A percentile compares a stretch with the other conserved stretches of the same genome.
Conservation (phyloP, 2,329 filamentous ascomycete genomes). For the Alternaria sp. region DNA sequence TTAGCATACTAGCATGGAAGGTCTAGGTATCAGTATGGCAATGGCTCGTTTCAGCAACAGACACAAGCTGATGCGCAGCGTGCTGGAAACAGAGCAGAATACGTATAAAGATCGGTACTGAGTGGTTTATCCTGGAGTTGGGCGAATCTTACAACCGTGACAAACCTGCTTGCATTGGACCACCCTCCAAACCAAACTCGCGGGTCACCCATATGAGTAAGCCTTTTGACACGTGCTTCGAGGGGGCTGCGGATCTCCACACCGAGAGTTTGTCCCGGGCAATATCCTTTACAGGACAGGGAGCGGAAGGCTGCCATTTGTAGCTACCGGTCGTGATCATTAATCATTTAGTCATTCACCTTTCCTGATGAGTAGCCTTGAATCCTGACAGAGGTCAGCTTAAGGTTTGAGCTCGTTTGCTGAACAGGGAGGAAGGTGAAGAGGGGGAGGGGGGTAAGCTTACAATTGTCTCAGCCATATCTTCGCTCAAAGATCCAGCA, state of each 20-base stretch:
- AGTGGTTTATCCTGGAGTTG: not conserved
- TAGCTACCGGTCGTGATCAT: not conserved
- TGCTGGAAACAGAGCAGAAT: not conserved
- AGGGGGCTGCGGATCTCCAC: not conserved
- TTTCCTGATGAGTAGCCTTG: not conserved
- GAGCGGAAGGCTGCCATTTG: conserved; percentile 28
- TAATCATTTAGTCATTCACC: not conserved
- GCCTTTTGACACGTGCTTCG: not conserved
- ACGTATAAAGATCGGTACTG: not conserved
- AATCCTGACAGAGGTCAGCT: not conserved
- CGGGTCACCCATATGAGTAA: not conserved
- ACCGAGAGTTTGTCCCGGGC: conserved; percentile 10
- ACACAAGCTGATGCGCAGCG: too few relatives aligned
- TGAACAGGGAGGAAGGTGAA: not conserved
- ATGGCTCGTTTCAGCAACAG: not conserved
- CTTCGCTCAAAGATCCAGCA: not conserved
- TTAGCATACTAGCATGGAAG: not conserved
- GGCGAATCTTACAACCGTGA: not conserved
- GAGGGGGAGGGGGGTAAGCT: conserved; percentile 7
- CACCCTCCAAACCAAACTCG: not conserved
- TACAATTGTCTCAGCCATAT: conserved; percentile 17
- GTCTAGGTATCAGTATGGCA: not conserved
- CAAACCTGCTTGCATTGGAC: not conserved
- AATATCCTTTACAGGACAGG: conserved; percentile 18
- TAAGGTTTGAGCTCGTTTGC: not conserved